Evolutionary conservation across 2,329 filamentous ascomycete species (phyloP).

Genomic region (Podosphaera xanthii): DNA sequence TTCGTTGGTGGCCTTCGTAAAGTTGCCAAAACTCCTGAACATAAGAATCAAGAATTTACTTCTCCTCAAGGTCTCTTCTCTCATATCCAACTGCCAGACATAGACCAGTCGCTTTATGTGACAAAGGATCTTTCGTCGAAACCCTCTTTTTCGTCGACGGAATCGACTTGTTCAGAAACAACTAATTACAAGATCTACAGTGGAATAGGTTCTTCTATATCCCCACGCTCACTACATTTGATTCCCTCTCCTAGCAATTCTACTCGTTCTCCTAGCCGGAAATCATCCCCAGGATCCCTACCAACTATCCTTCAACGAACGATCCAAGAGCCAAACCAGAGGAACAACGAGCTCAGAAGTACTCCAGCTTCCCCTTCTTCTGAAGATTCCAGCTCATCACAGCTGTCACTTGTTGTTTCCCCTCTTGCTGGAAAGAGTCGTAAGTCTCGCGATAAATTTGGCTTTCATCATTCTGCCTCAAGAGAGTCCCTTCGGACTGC

Average conservation of each 20-base stretch:
- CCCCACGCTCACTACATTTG: constrained; percentile 7
- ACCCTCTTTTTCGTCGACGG: constrained; percentile 15
- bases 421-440: constrained; percentile 16
- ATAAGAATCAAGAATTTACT: constrained; percentile 10
- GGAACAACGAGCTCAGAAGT: constrained; percentile 4
- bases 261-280: constrained; percentile 29
- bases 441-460: constrained; percentile 20
- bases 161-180: constrained; percentile 13
- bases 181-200: constrained; percentile 17
- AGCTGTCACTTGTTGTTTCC: constrained; percentile 28
- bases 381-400: constrained; percentile 4
- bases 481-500: constrained; percentile 29
- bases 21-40: constrained; percentile 16
- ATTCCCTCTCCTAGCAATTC: constrained; percentile 10
- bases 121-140: constrained; percentile 15
- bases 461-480: constrained; percentile 26
- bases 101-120: constrained; percentile 8
- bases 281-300: constrained; percentile 23
- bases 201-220: constrained; percentile 6
- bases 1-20: constrained; percentile 17
- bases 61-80: constrained; percentile 5
- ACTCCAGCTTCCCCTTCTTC: background rate
- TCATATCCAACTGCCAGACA: background rate
- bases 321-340: constrained; percentile 8
- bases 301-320: constrained; percentile 15